Conservation (phyloP, 2,329 filamentous ascomycete genomes). For the Stagonosporopsis chrysanthemi region DNA sequence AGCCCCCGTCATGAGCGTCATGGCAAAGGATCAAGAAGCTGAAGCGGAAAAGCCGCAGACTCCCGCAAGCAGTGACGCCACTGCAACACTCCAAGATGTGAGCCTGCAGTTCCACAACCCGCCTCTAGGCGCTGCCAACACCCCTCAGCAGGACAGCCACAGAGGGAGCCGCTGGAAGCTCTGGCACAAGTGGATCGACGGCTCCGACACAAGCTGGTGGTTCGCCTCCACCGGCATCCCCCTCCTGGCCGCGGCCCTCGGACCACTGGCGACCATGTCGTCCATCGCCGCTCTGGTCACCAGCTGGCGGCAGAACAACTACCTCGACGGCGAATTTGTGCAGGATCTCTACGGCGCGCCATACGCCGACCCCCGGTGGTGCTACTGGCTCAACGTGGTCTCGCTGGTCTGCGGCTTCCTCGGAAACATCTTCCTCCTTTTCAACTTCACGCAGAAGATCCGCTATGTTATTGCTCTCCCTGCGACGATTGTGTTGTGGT, state of each 20-base stretch:
- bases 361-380: slow-evolving; percentile 67
- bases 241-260: slow-evolving; percentile 82
- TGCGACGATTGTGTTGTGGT: slow-evolving; percentile 83
- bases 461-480: slow-evolving; percentile 84
- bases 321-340: slow-evolving; percentile 56
- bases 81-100: not conserved
- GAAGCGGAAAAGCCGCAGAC: slow-evolving; percentile 7
- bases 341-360: slow-evolving; percentile 64
- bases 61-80: not conserved
- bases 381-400: slow-evolving; percentile 76
- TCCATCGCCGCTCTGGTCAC: slow-evolving; percentile 86
- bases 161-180: not conserved
- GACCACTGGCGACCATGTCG: slow-evolving; percentile 86
- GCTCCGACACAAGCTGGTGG: slow-evolving; percentile 43
- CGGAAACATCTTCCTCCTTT: slow-evolving; percentile 81
- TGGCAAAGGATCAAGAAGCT: not conserved
- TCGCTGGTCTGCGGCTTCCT: slow-evolving; percentile 78
- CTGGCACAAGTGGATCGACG: slow-evolving; percentile 12
- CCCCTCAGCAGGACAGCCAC: no score
- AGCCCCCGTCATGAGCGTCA: not conserved
- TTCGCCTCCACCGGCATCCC: slow-evolving; percentile 50
- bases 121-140: not conserved
- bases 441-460: slow-evolving; percentile 84
- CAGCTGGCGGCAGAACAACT: slow-evolving; percentile 72
- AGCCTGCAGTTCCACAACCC: not conserved